Percentiles rank a stretch among this genome's conserved stretches.
phyloP scores from a whole-genome alignment of 2,329 filamentous ascomycete genomes.

The Epichloe aotearoae region DNA sequence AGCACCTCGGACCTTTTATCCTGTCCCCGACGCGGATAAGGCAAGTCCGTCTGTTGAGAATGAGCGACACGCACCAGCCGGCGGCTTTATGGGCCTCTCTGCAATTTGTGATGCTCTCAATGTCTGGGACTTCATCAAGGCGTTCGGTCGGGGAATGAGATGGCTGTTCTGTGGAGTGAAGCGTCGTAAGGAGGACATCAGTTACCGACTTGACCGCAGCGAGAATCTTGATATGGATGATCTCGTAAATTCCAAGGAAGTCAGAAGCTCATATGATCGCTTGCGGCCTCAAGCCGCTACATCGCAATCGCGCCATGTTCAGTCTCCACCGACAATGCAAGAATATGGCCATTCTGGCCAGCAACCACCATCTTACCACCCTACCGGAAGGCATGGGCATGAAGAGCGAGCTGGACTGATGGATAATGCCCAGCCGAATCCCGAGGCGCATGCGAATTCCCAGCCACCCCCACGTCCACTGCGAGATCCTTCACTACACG shows the following conservation, averaged over 20 bases:
- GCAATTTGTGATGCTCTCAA: constrained; percentile 64
- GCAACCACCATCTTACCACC: constrained; percentile 17
- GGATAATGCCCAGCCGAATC: constrained; percentile 21
- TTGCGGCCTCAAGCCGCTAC: constrained; percentile 7
- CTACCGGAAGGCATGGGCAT: constrained; percentile 16
- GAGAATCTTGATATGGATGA: constrained; percentile 24
- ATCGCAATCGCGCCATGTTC: not conserved
- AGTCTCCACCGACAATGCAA: constrained; percentile 19
- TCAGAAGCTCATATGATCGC: constrained; percentile 11
- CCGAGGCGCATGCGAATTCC: constrained; percentile 6
- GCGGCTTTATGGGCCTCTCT: constrained; percentile 49
- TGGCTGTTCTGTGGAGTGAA: constrained; percentile 70
- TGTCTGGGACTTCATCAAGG: constrained; percentile 71
- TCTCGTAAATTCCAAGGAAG: constrained; percentile 18
- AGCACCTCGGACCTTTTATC: constrained; percentile 33
- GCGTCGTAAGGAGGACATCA: constrained; percentile 38
- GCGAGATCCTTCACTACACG: constrained; percentile 3
- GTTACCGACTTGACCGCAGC: constrained; percentile 28
- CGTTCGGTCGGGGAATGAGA: constrained; percentile 60
- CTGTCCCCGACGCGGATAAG: constrained; percentile 27
- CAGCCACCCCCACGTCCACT: constrained; percentile 5
- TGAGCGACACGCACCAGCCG: constrained; percentile 37
- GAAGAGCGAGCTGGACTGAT: constrained; percentile 33
- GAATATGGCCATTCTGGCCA: constrained; percentile 25
- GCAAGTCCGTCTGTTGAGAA: constrained; percentile 29